These are phyloP conservation scores for Trichoderma atroviride DNA, from an alignment of 2,329 filamentous ascomycete species.

Conservation along the genomic window DNA sequence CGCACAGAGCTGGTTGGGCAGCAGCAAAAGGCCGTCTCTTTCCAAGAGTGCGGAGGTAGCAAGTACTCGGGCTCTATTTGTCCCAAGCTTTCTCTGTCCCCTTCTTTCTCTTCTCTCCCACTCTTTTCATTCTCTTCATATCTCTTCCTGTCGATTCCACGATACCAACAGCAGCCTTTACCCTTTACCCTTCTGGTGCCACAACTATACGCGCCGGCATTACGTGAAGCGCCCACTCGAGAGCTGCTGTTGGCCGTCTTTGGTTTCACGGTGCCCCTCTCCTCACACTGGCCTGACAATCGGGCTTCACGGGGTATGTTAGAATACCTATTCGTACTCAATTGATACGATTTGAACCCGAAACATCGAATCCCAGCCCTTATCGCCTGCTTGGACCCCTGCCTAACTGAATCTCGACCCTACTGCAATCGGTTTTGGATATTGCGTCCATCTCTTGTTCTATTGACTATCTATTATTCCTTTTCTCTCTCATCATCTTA, in stretches of 20 bases:
- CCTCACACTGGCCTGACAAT: too few species aligned
- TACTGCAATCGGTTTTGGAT: not conserved
- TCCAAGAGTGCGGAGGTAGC: not conserved
- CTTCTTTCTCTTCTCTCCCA: not conserved
- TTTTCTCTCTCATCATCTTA: not conserved
- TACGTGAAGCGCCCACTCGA: not conserved
- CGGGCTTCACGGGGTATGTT: not conserved
- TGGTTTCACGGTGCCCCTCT: not conserved
- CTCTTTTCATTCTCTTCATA: not conserved
- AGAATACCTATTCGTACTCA: not conserved
- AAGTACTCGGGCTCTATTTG: not conserved
- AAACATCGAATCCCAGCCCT: not conserved
- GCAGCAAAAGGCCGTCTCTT: slow-evolving; percentile 2
- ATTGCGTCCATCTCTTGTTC: not conserved
- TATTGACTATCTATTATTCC: not conserved
- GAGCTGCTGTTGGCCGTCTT: not conserved
- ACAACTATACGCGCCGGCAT: not conserved
- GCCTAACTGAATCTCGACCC: not conserved
- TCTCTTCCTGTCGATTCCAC: not conserved
- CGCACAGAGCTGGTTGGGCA: slow-evolving; percentile 14
- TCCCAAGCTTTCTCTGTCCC: not conserved
- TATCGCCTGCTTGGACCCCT: not conserved
- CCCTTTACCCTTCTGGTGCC: not conserved
- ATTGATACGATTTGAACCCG: not conserved
- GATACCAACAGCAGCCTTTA: not conserved